Conservation (phyloP, 106 monocot species). For the Iris macrosiphon region DNA sequence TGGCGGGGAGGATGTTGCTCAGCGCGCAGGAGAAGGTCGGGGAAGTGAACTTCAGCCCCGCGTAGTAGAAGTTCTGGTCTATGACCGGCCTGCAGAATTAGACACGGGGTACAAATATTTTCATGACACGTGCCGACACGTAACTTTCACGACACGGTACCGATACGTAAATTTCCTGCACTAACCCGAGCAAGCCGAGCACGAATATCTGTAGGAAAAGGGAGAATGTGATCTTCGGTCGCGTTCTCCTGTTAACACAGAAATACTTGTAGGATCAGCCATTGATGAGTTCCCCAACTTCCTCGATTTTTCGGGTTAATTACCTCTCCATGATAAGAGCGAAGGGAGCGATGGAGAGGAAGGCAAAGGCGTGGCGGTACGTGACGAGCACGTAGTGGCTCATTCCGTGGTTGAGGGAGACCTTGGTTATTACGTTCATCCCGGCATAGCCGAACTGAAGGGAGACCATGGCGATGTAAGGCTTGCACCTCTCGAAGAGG, state of each 20-base stretch:
- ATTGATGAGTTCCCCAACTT: not conserved
- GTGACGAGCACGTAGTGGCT: conserved; percentile 68
- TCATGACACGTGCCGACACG: too few relatives aligned
- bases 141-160: not conserved
- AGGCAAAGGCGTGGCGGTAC: conserved; percentile 68
- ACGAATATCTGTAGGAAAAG: conserved; percentile 62
- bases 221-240: conserved; percentile 49
- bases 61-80: conserved; percentile 75
- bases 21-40: conserved; percentile 68
- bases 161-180: not conserved
- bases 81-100: conserved; percentile 41
- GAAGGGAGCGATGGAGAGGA: conserved; percentile 60
- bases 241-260: conserved; percentile 28
- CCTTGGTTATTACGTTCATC: conserved; percentile 62
- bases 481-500: conserved; percentile 13
- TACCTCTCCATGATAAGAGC: conserved; percentile 63
- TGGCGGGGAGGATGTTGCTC: conserved; percentile 77
- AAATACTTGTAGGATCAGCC: not conserved
- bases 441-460: conserved; percentile 74
- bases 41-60: conserved; percentile 51
- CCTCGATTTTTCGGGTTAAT: too few relatives aligned
- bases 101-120: too few relatives aligned
- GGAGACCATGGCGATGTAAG: conserved; percentile 40
- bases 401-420: conserved; percentile 62
- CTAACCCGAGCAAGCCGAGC: conserved; percentile 54